Percentiles rank a stretch among this genome's conserved stretches.
These are phyloP conservation scores for Suillus discolor DNA, from an alignment of 768 basidiomycete genomes.

Conservation along the genomic window DNA sequence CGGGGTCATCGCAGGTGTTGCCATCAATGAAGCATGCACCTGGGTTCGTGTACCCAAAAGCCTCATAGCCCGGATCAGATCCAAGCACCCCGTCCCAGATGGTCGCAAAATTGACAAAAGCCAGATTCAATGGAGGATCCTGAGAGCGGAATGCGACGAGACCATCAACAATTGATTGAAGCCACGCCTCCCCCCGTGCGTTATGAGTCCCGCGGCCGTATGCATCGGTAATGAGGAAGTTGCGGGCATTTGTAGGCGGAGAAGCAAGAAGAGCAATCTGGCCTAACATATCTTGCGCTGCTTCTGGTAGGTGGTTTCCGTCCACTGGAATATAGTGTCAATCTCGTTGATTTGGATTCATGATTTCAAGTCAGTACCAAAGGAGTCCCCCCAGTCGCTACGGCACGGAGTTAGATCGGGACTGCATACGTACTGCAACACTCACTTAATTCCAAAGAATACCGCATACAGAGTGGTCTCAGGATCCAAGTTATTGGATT, in stretches of 20 bases:
- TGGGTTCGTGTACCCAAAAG: slow-evolving; percentile 51
- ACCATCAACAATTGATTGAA: slow-evolving; percentile 47
- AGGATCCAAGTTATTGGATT: slow-evolving; percentile 45
- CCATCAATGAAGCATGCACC: slow-evolving; percentile 36
- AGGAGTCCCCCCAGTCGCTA: slow-evolving; percentile 48
- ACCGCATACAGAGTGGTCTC: slow-evolving; percentile 50
- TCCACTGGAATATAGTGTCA: slow-evolving; percentile 34
- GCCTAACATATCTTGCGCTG: slow-evolving; percentile 43
- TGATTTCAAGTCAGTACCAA: slow-evolving; percentile 30
- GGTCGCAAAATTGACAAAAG: slow-evolving; percentile 48
- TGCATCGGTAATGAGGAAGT: slow-evolving; percentile 51
- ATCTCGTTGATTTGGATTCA: not conserved
- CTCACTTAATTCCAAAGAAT: slow-evolving; percentile 60
- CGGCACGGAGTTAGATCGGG: slow-evolving; percentile 6
- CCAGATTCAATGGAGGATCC: slow-evolving; percentile 38
- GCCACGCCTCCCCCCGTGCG: slow-evolving; percentile 46
- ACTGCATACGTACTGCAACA: not conserved
- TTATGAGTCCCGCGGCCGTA: slow-evolving; percentile 49
- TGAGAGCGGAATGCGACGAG: slow-evolving; percentile 37
- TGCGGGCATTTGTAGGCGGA: slow-evolving; percentile 52
- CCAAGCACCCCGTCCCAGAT: slow-evolving; percentile 54
- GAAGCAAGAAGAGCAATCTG: slow-evolving; percentile 49
- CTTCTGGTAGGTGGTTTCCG: slow-evolving; percentile 48
- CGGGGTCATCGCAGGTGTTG: slow-evolving; percentile 42
- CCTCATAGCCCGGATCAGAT: slow-evolving; percentile 42